Base-by-base conservation (phyloP, 2,329 filamentous ascomycete species). In the Dothideomycetes sp. region DNA sequence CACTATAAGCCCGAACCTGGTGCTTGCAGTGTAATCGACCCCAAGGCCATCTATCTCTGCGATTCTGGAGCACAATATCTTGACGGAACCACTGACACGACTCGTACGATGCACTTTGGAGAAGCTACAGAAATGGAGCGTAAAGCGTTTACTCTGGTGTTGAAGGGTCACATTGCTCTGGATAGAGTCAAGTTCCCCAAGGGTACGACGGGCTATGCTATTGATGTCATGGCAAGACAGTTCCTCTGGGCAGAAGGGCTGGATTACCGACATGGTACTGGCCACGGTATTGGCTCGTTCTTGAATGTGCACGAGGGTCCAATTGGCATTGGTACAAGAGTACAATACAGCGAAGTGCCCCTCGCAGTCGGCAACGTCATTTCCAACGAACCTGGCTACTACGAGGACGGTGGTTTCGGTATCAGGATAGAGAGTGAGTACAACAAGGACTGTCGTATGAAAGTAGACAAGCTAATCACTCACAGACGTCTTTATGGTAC, bases 291-390 rank as follows among this genome's bases (percentile, higher is more conserved):
- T 24, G 91, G 91, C 19, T 94, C 87, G 1, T 98, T 82, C 63
- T 67, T 98, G 51, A 98, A 98, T 51, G 91, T 98, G 0, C 91
- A 98, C 58, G 91, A 98, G 64, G 91, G 91, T 0, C 91, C 91
- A 1, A 94, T 98, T 47, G 91, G 91, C 15, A 93, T 98, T 46
- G 91, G 91, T 19, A 95, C 88, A 8, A 76, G 91, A 31, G 78
- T 93, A 27, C 84, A 93, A 53, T 95, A 89, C 58, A 82, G 85
- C 0, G 91, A 98, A 58, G 88, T 96, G 5, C 74, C 91, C 0
- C 71, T 98, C 20, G 77, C 85, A 0, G 73, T 85, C n/a, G 91
- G 91, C 31, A 95, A 98, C 53, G 89, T 98, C 28, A 78, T 96
- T 39, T 96, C 89, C 2, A 87, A 95, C 54, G 71, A 98, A 62